Percentiles rank a stretch among this genome's conserved stretches.
Evolutionary conservation across 805 yeast genomes (phyloP).

Genomic region (Zygoascus bituminiphila): DNA sequence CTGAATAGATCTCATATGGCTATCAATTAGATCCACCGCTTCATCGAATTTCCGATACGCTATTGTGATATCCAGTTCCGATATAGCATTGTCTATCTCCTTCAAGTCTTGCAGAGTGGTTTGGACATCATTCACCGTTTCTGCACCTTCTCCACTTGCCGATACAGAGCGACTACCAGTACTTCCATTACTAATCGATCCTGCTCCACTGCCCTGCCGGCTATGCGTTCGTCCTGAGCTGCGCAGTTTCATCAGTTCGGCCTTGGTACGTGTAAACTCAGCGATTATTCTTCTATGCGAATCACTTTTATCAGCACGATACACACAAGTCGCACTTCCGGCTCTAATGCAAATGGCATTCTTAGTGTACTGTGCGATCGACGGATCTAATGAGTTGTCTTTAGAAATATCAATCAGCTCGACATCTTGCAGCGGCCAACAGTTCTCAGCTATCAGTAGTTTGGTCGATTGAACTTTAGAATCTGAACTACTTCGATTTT

Average conservation of each 20-base stretch:
- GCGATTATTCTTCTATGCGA: conserved; percentile 12
- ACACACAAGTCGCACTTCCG: conserved; percentile 42
- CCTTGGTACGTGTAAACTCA: conserved; percentile 13
- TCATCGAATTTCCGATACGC: conserved; percentile 49
- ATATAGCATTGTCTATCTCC: conserved; percentile 51
- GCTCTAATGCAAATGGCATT: conserved; percentile 38
- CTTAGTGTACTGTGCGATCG: conserved; percentile 22
- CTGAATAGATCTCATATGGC: not conserved
- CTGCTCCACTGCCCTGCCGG: not conserved
- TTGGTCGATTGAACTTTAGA: conserved; percentile 24
- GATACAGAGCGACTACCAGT: not conserved
- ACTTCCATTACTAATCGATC: not conserved
- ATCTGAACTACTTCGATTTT: conserved; percentile 21
- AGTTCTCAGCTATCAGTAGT: conserved; percentile 59
- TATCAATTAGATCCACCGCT: conserved; percentile 30
- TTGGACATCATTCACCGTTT: not conserved
- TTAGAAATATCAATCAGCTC: conserved; percentile 34
- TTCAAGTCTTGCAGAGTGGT: conserved; percentile 34
- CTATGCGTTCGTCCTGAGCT: not conserved
- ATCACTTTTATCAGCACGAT: conserved; percentile 18
- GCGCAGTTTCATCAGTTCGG: conserved; percentile 8
- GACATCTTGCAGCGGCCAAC: conserved; percentile 68
- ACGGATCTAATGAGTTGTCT: conserved; percentile 12
- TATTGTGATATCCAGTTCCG: conserved; percentile 59
- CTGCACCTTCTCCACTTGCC: not conserved